phyloP scores from a whole-genome alignment of 1,139 yeast species.

The Wickerhamomyces sp. region DNA sequence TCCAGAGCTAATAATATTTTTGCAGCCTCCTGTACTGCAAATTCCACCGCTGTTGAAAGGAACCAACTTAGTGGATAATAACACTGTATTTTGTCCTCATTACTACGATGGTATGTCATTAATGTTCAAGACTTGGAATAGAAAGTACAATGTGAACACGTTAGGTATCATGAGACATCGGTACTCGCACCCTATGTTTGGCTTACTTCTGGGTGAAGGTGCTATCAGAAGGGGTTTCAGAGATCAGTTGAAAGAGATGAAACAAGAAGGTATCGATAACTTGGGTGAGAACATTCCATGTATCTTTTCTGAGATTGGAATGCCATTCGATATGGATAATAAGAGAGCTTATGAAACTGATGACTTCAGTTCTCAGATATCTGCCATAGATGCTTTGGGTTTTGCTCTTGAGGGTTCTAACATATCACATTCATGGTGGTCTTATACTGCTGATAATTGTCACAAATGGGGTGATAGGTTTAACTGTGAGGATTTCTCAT shows the following conservation, averaged over 20 bases:
- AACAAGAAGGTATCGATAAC: constrained; percentile 50
- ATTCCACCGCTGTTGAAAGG: constrained; percentile 65
- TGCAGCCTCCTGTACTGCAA: constrained; percentile 83
- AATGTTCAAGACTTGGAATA: constrained; percentile 83
- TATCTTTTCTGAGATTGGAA: constrained; percentile 89
- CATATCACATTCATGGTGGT: constrained; percentile 80
- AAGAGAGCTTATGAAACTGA: constrained; percentile 63
- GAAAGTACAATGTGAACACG: constrained; percentile 77
- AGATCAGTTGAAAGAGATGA: constrained; percentile 61
- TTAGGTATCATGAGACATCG: constrained; percentile 81
- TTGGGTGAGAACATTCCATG: constrained; percentile 62
- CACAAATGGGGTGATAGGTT: constrained; percentile 87
- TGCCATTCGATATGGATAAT: constrained; percentile 92
- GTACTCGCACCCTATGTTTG: constrained; percentile 70
- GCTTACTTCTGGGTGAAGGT: constrained; percentile 73
- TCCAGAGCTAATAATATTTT: constrained; percentile 49
- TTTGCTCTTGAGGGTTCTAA: constrained; percentile 71
- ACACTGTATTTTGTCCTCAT: constrained; percentile 78
- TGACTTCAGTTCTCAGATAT: constrained; percentile 64
- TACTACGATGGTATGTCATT: constrained; percentile 91
- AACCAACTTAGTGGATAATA: constrained; percentile 52
- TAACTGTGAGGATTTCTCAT: constrained; percentile 90
- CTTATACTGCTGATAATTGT: constrained; percentile 65
- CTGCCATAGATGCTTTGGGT: constrained; percentile 79
- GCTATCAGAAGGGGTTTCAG: constrained; percentile 69